phyloP scores from a whole-genome alignment of 2,329 filamentous ascomycete species.

The Colletotrichum sp. region DNA sequence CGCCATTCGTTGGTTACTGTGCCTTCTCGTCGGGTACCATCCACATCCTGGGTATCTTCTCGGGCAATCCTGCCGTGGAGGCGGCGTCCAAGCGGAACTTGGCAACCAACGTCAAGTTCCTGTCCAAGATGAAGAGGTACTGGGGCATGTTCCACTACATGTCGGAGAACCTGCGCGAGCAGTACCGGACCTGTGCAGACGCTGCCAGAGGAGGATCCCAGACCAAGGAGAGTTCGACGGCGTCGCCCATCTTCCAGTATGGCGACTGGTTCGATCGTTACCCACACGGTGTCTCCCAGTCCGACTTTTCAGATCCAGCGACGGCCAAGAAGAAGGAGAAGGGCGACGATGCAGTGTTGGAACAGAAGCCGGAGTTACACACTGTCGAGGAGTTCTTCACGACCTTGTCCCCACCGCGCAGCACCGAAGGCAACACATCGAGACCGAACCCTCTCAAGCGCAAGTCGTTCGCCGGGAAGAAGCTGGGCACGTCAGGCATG shows the following conservation, averaged over 20 bases:
- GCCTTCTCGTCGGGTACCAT: conserved; percentile 92
- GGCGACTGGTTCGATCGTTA: conserved; percentile 98
- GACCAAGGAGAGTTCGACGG: conserved; percentile 48
- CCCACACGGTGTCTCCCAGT: conserved; percentile 85
- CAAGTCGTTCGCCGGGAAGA: conserved; percentile 41
- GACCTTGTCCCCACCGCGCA: conserved; percentile 71
- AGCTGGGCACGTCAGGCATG: conserved; percentile 23
- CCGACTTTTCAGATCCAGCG: conserved; percentile 81
- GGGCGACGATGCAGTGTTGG: conserved; percentile 85
- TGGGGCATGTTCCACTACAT: conserved; percentile 99
- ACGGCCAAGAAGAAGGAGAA: conserved; percentile 73
- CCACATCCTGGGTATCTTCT: conserved; percentile 93
- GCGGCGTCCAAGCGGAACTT: conserved; percentile 82
- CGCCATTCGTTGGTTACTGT: conserved; percentile 93
- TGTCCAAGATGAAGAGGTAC: conserved; percentile 94
- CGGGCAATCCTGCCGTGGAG: conserved; percentile 78
- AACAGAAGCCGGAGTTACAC: conserved; percentile 88
- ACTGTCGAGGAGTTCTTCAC: conserved; percentile 95
- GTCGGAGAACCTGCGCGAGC: conserved; percentile 87
- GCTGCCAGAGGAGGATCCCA: conserved; percentile 73
- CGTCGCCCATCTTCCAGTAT: conserved; percentile 84
- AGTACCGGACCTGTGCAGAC: conserved; percentile 86
- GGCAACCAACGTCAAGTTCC: conserved; percentile 85
- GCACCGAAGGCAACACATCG: conserved; percentile 38
- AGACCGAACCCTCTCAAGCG: conserved; percentile 32